Conservation (phyloP, 176 grass and related monocot genomes). For the Carex myosuroides region DNA sequence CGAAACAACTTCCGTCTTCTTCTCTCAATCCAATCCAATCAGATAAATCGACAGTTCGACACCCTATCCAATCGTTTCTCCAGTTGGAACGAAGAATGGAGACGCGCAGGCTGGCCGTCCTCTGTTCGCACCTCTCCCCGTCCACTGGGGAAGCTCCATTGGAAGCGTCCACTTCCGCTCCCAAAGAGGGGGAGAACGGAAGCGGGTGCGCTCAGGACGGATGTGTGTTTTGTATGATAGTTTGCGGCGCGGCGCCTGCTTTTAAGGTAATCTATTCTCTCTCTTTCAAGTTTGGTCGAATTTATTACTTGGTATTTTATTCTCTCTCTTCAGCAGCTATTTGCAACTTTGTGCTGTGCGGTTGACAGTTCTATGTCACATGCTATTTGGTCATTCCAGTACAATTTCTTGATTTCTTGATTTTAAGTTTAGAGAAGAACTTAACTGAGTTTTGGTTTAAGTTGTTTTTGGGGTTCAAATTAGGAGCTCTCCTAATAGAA, state of each 20-base stretch:
- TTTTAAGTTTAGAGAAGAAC: neutral
- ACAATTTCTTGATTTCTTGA: neutral
- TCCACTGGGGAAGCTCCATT: neutral
- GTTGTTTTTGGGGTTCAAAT: neutral
- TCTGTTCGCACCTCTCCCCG: conserved; percentile 48
- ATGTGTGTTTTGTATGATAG: conserved; percentile 73
- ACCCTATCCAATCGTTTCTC: neutral
- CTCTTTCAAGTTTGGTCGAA: neutral
- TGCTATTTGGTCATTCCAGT: neutral
- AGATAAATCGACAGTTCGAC: neutral
- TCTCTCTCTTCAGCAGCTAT: neutral
- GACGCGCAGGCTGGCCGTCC: conserved; percentile 38
- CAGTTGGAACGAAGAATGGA: neutral
- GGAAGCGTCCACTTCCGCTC: conserved; percentile 20
- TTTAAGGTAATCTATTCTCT: conserved; percentile 37
- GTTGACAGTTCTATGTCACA: neutral
- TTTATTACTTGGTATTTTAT: neutral
- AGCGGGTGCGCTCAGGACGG: neutral
- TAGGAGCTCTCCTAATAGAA: neutral
- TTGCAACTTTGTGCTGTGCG: neutral
- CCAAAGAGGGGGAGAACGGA: neutral
- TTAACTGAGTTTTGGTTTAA: neutral
- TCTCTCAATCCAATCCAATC: neutral
- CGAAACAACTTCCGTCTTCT: neutral
- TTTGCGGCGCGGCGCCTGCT: conserved; percentile 39